Conservation (phyloP, 768 basidiomycete genomes). For the Auricularia sp. region DNA sequence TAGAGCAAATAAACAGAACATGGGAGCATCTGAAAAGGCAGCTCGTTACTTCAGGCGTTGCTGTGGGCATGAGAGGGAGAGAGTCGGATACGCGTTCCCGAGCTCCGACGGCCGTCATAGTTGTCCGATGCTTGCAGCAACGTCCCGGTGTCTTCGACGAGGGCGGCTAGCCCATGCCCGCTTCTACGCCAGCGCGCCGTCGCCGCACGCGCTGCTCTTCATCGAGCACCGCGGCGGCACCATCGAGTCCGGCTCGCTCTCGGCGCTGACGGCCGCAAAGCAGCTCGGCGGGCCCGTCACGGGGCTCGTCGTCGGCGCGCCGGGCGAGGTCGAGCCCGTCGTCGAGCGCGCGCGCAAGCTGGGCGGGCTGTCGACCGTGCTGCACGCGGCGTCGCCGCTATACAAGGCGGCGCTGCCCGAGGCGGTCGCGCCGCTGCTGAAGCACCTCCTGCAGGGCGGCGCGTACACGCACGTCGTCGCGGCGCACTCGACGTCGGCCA, state of each 20-base stretch:
- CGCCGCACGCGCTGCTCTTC: conserved; percentile 75
- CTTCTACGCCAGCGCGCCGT: conserved; percentile 45
- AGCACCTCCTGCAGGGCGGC: conserved; percentile 54
- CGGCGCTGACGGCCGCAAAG: conserved; percentile 83
- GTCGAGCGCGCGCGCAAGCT: conserved; percentile 63
- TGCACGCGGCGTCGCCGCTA: conserved; percentile 60
- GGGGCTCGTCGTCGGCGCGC: conserved; percentile 59
- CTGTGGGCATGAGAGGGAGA: too few relatives aligned
- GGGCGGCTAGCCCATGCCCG: not conserved
- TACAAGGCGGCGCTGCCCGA: conserved; percentile 68
- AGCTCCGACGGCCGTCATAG: too few relatives aligned
- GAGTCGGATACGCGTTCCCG: too few relatives aligned
- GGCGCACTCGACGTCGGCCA: conserved; percentile 84
- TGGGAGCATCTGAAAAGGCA: too few relatives aligned
- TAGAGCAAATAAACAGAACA: too few relatives aligned
- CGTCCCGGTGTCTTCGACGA: too few relatives aligned
- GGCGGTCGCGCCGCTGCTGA: conserved; percentile 70
- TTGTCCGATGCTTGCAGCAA: too few relatives aligned
- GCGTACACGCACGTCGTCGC: conserved; percentile 87
- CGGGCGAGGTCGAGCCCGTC: conserved; percentile 53
- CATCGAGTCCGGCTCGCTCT: conserved; percentile 76
- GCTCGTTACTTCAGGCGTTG: too few relatives aligned
- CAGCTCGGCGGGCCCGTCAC: conserved; percentile 81
- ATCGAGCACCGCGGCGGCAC: conserved; percentile 78
- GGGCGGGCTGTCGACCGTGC: conserved; percentile 52